phyloP scores from a whole-genome alignment of 192 early-diverging fungal species.

The Obelidium mucronatum region DNA sequence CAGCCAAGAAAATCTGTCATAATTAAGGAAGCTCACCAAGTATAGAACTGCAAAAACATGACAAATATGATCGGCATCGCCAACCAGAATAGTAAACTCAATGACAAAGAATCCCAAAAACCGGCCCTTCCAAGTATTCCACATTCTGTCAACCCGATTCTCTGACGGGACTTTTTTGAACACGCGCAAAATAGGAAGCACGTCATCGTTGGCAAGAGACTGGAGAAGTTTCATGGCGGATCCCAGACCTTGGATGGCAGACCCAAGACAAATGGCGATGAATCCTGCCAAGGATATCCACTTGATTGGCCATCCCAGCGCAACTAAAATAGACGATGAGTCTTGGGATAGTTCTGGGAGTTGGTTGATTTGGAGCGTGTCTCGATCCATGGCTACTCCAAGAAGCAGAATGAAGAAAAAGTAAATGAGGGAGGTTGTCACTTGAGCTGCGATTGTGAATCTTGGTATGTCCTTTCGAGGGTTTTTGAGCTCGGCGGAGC shows the following conservation, averaged over 20 bases:
- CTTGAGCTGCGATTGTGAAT: constrained; percentile 31
- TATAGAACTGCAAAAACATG: constrained; percentile 27
- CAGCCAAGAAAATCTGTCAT: background rate
- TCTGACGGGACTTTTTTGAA: constrained; percentile 20
- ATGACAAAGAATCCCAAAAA: constrained; percentile 29
- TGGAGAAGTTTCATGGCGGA: constrained; percentile 27
- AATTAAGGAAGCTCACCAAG: constrained; percentile 3
- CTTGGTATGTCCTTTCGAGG: constrained; percentile 37
- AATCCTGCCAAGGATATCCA: constrained; percentile 30
- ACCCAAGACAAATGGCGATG: constrained; percentile 14
- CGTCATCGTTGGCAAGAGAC: constrained; percentile 37
- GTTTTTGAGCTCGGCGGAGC: constrained; percentile 28
- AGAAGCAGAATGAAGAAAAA: constrained; percentile 35
- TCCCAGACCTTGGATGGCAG: constrained; percentile 23
- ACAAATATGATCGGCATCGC: constrained; percentile 12
- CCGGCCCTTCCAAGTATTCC: constrained; percentile 4
- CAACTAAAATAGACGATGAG: constrained; percentile 6
- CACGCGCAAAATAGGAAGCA: constrained; percentile 20
- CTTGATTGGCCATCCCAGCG: constrained; percentile 23
- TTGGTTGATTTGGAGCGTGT: background rate
- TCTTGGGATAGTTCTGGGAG: background rate
- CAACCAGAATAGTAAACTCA: constrained; percentile 29
- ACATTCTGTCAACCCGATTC: background rate
- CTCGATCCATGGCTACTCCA: constrained; percentile 7
- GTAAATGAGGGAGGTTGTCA: constrained; percentile 30